Percentiles rank a stretch among this genome's conserved stretches.
phyloP scores from a whole-genome alignment of 805 yeast genomes.

The Candida odintsovae region DNA sequence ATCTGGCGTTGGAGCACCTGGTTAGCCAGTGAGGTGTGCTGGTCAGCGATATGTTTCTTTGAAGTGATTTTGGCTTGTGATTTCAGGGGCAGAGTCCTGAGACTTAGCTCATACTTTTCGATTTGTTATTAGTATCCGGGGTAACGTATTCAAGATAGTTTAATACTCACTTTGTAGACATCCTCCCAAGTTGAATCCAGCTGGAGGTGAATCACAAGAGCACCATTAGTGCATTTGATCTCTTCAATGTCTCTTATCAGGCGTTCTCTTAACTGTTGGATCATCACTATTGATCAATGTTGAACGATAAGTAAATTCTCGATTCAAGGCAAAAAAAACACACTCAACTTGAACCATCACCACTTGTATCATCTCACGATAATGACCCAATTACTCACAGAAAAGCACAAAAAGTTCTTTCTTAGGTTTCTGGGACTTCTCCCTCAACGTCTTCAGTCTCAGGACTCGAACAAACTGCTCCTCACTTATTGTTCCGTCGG shows the following conservation, averaged over 20 bases:
- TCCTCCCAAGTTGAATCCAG: not conserved
- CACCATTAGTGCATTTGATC: not conserved
- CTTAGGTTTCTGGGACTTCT: slow-evolving; percentile 45
- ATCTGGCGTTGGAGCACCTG: slow-evolving; percentile 40
- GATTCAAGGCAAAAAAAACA: too few species aligned
- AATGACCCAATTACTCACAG: not conserved
- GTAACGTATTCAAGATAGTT: not conserved
- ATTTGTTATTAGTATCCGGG: not conserved
- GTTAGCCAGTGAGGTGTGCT: slow-evolving; percentile 36
- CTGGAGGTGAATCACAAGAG: not conserved
- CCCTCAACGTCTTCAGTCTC: slow-evolving; percentile 50
- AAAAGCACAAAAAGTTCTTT: slow-evolving; percentile 37
- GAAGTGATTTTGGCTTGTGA: not conserved
- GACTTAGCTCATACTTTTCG: not conserved
- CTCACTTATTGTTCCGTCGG: slow-evolving; percentile 64
- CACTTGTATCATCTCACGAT: not conserved
- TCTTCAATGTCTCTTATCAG: not conserved
- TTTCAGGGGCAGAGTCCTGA: not conserved
- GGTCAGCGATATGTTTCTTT: slow-evolving; percentile 17
- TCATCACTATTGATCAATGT: not conserved
- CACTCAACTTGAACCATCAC: not conserved
- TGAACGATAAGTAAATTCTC: not conserved
- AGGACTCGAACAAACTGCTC: slow-evolving; percentile 67
- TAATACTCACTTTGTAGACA: not conserved
- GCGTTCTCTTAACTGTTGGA: not conserved